phyloP scores from a whole-genome alignment of 305 asterid species.

The Solanum hybrid region DNA sequence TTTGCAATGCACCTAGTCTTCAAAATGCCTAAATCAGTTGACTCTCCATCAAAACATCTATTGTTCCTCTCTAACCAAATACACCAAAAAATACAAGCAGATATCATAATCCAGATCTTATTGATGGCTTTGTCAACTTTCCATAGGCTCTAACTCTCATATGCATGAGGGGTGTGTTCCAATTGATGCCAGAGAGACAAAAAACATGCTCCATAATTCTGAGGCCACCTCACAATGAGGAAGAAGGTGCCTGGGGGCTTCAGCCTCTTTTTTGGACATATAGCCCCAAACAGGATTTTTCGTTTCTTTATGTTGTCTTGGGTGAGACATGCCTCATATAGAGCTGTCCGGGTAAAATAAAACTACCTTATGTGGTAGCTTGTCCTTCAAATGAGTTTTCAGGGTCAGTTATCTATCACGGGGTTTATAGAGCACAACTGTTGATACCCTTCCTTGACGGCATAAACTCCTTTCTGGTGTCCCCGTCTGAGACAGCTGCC shows the following conservation, averaged over 20 bases:
- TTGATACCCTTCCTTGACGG: neutral
- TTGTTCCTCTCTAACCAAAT: neutral
- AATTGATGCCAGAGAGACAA: neutral
- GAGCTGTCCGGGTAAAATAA: neutral
- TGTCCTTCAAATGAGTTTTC: neutral
- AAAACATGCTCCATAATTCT: neutral
- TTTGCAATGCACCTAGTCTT: neutral
- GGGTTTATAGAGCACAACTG: neutral
- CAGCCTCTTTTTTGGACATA: neutral
- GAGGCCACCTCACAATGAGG: neutral
- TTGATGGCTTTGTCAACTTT: neutral
- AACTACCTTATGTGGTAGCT: neutral
- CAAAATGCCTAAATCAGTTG: neutral
- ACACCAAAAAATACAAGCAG: neutral
- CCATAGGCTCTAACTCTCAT: neutral
- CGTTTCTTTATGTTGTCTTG: neutral
- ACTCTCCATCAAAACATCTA: neutral
- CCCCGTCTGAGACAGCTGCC: neutral
- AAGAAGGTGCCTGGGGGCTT: neutral
- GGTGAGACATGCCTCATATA: neutral
- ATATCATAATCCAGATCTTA: neutral
- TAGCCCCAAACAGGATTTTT: neutral
- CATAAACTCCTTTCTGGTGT: neutral
- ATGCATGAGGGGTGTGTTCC: neutral
- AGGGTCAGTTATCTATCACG: neutral